Evolutionary conservation across 2,329 filamentous ascomycete genomes (phyloP).

Genomic region (Sarocladiaceae sp.): DNA sequence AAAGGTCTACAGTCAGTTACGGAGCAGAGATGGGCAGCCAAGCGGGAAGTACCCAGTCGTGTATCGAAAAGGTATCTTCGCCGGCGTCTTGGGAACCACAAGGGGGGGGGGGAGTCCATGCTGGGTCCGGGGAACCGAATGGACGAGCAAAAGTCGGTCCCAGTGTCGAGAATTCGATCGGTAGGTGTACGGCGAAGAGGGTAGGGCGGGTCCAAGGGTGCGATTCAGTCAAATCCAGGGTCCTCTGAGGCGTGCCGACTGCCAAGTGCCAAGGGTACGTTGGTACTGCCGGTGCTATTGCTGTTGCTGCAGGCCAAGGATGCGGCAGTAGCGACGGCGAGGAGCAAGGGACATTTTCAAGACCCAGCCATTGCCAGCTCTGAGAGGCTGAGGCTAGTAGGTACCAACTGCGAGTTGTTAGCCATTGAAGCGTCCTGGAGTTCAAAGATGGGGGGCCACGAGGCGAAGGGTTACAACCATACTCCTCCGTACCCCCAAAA

Average conservation of each 20-base stretch:
- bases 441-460: neutral
- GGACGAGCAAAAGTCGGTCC: neutral
- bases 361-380: too few relatives aligned
- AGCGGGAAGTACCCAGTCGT: neutral
- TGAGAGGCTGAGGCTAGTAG: neutral
- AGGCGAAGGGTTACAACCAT: neutral
- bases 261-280: too few relatives aligned
- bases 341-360: conserved; percentile 1
- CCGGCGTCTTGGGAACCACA: neutral
- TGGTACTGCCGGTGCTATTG: too few relatives aligned
- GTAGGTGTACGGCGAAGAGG: conserved; percentile 1
- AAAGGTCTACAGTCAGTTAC: neutral
- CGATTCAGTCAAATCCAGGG: conserved; percentile 1
- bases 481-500: too few relatives aligned
- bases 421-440: neutral
- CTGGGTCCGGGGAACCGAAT: conserved; percentile 6
- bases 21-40: neutral
- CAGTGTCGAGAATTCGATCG: neutral
- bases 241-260: too few relatives aligned
- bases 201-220: neutral
- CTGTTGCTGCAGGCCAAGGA: conserved; percentile 1
- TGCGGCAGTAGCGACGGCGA: neutral
- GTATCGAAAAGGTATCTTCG: conserved; percentile 1
- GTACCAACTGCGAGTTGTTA: neutral
- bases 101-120: too few relatives aligned